These are phyloP conservation scores for Mycena floridula DNA, from an alignment of 768 basidiomycete species.

Conservation along the genomic window DNA sequence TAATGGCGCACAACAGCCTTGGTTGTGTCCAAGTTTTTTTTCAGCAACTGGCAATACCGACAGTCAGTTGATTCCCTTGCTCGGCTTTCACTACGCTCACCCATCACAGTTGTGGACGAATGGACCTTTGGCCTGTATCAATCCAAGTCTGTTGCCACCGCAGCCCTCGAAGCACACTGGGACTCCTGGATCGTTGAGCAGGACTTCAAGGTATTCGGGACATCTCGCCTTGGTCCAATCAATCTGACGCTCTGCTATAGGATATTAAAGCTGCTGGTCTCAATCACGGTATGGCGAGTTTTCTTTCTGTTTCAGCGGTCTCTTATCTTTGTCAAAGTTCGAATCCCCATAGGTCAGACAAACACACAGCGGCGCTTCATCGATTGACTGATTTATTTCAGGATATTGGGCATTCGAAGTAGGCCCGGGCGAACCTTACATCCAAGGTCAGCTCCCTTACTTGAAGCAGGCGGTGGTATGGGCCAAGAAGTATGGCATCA, in stretches of 20 bases:
- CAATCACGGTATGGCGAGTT: too few species aligned
- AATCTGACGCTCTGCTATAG: slow-evolving; percentile 5
- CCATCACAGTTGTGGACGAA: slow-evolving; percentile 67
- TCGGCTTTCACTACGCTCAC: too few species aligned
- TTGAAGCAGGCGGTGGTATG: slow-evolving; percentile 60
- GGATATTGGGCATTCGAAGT: slow-evolving; percentile 92
- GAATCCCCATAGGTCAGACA: too few species aligned
- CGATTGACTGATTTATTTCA: too few species aligned
- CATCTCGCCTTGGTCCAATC: slow-evolving; percentile 57
- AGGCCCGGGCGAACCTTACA: slow-evolving; percentile 68
- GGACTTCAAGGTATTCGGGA: slow-evolving; percentile 72
- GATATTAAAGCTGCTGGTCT: slow-evolving; percentile 2
- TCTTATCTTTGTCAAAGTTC: slow-evolving; percentile 76
- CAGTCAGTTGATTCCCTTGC: too few species aligned
- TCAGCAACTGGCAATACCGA: too few species aligned
- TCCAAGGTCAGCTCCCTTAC: slow-evolving; percentile 71
- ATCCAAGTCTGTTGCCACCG: slow-evolving; percentile 38
- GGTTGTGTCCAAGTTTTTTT: too few species aligned
- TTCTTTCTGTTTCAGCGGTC: slow-evolving; percentile 29
- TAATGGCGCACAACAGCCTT: too few species aligned
- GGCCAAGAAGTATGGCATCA: slow-evolving; percentile 66
- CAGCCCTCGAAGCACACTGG: slow-evolving; percentile 64
- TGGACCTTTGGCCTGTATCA: slow-evolving; percentile 73
- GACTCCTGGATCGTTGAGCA: slow-evolving; percentile 77
- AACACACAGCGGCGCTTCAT: too few species aligned